Conservation (phyloP, 441 rosid species). For the Aquilaria agallochum region DNA sequence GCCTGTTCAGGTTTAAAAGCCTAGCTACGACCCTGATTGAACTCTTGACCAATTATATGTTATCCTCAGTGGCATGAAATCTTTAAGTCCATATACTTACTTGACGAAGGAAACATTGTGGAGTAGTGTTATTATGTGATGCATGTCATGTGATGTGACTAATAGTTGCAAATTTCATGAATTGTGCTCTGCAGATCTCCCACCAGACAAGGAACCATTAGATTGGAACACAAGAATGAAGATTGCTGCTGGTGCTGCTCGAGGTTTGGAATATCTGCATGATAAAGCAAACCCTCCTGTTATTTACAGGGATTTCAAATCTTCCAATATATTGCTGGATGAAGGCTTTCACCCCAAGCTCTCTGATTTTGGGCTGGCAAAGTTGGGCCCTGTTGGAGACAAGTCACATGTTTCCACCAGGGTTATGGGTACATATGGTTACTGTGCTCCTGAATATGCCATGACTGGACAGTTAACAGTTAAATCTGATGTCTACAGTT, state of each 20-base stretch:
- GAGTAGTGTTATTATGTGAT: too few relatives aligned
- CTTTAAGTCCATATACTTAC: too few relatives aligned
- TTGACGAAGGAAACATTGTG: too few relatives aligned
- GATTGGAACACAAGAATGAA: slow-evolving; percentile 99
- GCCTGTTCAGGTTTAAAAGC: too few relatives aligned
- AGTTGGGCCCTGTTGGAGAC: slow-evolving; percentile 96
- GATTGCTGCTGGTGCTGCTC: slow-evolving; percentile 97
- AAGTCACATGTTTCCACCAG: slow-evolving; percentile 97
- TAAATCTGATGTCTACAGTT: slow-evolving; percentile 94
- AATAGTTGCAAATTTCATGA: too few relatives aligned
- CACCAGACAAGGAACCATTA: slow-evolving; percentile 77
- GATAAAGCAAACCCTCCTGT: slow-evolving; percentile 97
- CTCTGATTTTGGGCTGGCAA: slow-evolving; percentile 97
- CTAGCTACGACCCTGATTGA: too few relatives aligned
- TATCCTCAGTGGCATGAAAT: too few relatives aligned
- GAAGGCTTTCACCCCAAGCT: slow-evolving; percentile 93
- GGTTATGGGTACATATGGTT: slow-evolving; percentile 98
- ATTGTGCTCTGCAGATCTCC: slow-evolving; percentile 49
- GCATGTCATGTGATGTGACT: too few relatives aligned
- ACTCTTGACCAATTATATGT: too few relatives aligned
- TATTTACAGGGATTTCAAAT: slow-evolving; percentile 91
- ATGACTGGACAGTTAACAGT: slow-evolving; percentile 98
- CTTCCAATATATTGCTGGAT: slow-evolving; percentile 87
- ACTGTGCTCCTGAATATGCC: slow-evolving; percentile 99
- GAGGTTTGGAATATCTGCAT: slow-evolving; percentile 88